Evolutionary conservation across 73 alveolate species (phyloP).

Genomic region (Uronychia setigera): DNA sequence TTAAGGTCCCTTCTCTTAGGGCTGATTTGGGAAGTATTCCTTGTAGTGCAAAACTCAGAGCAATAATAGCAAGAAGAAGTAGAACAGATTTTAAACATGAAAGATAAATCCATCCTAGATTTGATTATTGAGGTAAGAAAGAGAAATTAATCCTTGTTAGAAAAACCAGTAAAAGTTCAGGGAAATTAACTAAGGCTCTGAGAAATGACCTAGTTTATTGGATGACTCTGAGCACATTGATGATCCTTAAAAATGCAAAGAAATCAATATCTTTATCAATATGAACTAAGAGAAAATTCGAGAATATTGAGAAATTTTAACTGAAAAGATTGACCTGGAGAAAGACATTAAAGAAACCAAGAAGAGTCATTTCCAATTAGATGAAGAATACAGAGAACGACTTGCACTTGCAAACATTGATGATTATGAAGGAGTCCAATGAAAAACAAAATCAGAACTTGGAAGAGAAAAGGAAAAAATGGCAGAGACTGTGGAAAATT

Average conservation of each 20-base stretch:
- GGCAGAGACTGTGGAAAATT: no score
- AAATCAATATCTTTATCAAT: background rate
- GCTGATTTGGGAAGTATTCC: slow-evolving; percentile 28
- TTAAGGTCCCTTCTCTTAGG: slow-evolving; percentile 15
- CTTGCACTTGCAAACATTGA: no score
- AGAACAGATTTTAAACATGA: background rate
- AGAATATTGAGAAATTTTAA: no score
- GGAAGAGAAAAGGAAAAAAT: no score
- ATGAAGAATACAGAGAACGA: no score
- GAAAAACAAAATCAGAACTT: no score
- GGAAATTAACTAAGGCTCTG: no score
- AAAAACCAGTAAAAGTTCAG: no score
- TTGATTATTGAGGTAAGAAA: background rate
- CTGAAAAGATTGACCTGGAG: background rate
- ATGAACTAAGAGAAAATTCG: background rate
- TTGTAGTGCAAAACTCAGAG: background rate
- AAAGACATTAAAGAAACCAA: background rate
- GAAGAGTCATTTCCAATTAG: background rate
- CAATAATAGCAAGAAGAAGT: slow-evolving; percentile 15
- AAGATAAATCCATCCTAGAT: background rate
- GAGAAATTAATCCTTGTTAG: background rate
- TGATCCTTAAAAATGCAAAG: background rate
- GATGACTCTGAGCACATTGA: no score
- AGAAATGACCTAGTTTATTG: no score
- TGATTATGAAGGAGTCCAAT: no score